Evolutionary conservation across 495 filamentous ascomycete species (phyloP), one percentile per base, ranked within the genome.

Genomic region (Coniosporium apollinis): DNA sequence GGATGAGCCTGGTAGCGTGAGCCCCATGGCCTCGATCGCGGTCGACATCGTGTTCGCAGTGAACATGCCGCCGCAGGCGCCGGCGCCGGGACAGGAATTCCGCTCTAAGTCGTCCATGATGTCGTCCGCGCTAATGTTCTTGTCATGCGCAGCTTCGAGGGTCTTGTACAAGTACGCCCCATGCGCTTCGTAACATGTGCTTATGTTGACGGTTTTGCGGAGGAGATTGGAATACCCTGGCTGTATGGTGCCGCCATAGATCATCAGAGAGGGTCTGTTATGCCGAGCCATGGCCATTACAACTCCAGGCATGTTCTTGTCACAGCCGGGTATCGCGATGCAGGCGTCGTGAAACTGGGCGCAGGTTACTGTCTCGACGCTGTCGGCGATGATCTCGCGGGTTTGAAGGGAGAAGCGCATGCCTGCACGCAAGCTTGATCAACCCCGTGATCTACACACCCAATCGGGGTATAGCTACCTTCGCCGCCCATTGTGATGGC

Each of bases 31-130:
- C 56, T 97, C 89, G 43, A 97, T 84, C 10, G 85, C 85, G 0
- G 85, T 91, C 4, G 83, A 81, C 86, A 97, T 93, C 2, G 89
- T 94, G 55, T 97, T 97, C 37, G 89, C 89, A 2, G 89, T 97
- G 57, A 80, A 97, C 74, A 76, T 97, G 32, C 89, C 89, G 43
- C 89, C 89, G 48, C 89, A 97, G n/a, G 85, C 86, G 21, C 87
- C 87, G 10, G 81, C 74, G 10, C 82, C 84, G 17, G 89, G 89
- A 55, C 89, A 94, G 3, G 87, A 75, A 44, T 94, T 65, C 30
- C 64, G 66, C 57, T 92, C 81, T 21, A 97, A 66, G 52, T 94
- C 89, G 31, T 77, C 73, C 64, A 94, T 73, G 37, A 94, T 70
- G 28, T 94, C 82, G 37, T 74, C 73, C 19, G 79, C 66, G 2